Evolutionary conservation across 768 basidiomycete species (phyloP).

Genomic region (Coprinellus aureogranulatus): DNA sequence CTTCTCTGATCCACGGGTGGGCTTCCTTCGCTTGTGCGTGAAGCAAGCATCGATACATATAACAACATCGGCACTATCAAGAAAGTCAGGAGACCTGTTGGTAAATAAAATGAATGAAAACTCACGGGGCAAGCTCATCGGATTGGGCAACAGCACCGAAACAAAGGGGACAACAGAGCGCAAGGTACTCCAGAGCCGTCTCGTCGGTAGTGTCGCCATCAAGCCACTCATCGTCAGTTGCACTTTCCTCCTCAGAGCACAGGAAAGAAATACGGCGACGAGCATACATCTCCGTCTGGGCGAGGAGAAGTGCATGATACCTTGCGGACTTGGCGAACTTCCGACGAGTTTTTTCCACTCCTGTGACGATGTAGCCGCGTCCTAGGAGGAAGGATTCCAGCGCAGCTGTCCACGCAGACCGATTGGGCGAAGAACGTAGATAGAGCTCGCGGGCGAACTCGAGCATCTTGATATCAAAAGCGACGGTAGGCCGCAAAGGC

Average conservation of each 20-base stretch:
- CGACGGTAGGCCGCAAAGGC: constrained; percentile 28
- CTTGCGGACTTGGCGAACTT: background rate
- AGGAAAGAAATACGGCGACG: background rate
- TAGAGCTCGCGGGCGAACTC: constrained; percentile 26
- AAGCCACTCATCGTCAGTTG: background rate
- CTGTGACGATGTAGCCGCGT: constrained; percentile 18
- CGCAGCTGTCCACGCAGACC: constrained; percentile 24
- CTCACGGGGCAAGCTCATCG: constrained; percentile 11
- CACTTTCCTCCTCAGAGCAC: background rate
- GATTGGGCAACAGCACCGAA: constrained; percentile 11
- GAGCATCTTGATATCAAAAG: constrained; percentile 28
- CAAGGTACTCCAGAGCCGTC: constrained; percentile 14
- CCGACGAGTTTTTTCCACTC: background rate
- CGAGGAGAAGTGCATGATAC: background rate
- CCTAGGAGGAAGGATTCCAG: constrained; percentile 21
- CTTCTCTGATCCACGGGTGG: background rate
- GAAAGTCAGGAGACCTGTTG: background rate
- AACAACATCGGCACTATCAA: constrained; percentile 22
- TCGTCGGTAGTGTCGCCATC: constrained; percentile 5
- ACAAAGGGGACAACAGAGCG: constrained; percentile 13
- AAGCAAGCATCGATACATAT: constrained; percentile 35
- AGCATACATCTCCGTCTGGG: constrained; percentile 9
- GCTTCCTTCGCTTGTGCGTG: constrained; percentile 27
- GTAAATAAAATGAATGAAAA: background rate
- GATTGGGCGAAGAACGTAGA: constrained; percentile 23